Evolutionary conservation across 2,329 filamentous ascomycete species (phyloP).

Genomic region (Fusarium lyarnte): DNA sequence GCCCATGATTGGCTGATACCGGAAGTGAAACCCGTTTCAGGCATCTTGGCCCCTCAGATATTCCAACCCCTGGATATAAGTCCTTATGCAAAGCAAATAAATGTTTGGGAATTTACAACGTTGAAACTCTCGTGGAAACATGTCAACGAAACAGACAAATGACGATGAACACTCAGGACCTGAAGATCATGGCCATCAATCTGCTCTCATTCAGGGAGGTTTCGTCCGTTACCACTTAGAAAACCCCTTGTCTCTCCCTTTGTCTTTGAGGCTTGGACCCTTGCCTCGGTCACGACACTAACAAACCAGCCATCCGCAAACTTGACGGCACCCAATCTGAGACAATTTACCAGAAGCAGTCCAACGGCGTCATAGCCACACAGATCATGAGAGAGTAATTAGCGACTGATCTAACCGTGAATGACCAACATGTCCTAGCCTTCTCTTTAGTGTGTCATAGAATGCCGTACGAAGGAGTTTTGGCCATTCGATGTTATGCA

Average conservation of each 20-base stretch:
- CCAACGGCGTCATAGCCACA: slow-evolving; percentile 23
- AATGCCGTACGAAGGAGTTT: slow-evolving; percentile 27
- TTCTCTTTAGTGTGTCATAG: slow-evolving; percentile 3
- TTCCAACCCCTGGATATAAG: slow-evolving; percentile 25
- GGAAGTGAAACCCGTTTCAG: slow-evolving; percentile 43
- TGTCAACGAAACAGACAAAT: slow-evolving; percentile 27
- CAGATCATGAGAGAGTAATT: neutral
- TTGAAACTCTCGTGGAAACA: slow-evolving; percentile 35
- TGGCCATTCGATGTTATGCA: slow-evolving; percentile 25
- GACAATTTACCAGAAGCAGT: slow-evolving; percentile 27
- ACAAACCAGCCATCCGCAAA: slow-evolving; percentile 28
- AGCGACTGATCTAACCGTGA: slow-evolving; percentile 16
- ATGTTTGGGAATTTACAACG: slow-evolving; percentile 10
- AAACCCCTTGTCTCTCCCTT: slow-evolving; percentile 27
- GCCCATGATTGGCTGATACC: slow-evolving; percentile 24
- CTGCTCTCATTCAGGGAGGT: neutral
- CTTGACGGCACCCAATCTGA: slow-evolving; percentile 26
- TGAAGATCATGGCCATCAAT: slow-evolving; percentile 26
- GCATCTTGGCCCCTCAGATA: slow-evolving; percentile 28
- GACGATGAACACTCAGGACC: slow-evolving; percentile 15
- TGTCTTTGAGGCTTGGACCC: slow-evolving; percentile 18
- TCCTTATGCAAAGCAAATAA: slow-evolving; percentile 19
- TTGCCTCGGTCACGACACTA: slow-evolving; percentile 21
- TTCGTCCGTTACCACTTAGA: neutral
- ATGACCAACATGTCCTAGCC: slow-evolving; percentile 2